Evolutionary conservation across 257 asterid species (phyloP).

Genomic region (Petrea volubilis): DNA sequence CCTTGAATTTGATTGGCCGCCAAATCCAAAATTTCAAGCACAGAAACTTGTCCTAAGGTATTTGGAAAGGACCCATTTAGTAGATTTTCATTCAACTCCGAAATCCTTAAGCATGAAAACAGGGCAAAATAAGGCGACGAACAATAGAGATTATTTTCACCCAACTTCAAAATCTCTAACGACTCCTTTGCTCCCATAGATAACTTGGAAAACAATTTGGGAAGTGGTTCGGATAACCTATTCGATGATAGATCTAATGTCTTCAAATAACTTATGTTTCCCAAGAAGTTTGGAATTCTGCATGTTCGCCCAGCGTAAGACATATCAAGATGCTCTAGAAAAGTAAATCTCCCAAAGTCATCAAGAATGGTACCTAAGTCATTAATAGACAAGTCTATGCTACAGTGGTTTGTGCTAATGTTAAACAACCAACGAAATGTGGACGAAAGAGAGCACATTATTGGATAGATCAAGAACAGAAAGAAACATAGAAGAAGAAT

Average conservation of each 20-base stretch:
- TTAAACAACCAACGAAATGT: slow-evolving; percentile 20
- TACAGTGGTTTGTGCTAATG: background rate
- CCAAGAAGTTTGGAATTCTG: slow-evolving; percentile 27
- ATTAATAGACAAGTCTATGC: slow-evolving; percentile 20
- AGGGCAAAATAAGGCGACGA: background rate
- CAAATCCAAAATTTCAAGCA: no score
- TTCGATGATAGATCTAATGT: background rate
- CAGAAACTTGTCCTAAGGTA: no score
- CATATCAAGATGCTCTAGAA: slow-evolving; percentile 20
- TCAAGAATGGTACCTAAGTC: slow-evolving; percentile 28
- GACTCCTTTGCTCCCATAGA: background rate
- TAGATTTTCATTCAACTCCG: no score
- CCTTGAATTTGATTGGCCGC: slow-evolving; percentile 23
- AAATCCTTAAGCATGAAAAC: background rate
- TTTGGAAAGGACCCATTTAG: no score
- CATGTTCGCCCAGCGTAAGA: background rate
- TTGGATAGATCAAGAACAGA: slow-evolving; percentile 1
- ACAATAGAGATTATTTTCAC: background rate
- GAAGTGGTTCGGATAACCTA: background rate
- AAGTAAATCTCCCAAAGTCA: slow-evolving; percentile 20
- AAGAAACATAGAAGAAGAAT: slow-evolving; percentile 25
- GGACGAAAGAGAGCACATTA: slow-evolving; percentile 5
- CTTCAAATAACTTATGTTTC: slow-evolving; percentile 11
- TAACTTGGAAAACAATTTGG: background rate
- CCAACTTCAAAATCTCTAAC: background rate